These are phyloP conservation scores for Ophiostoma australiae DNA, from an alignment of 2,329 filamentous ascomycete genomes.

Conservation along the genomic window DNA sequence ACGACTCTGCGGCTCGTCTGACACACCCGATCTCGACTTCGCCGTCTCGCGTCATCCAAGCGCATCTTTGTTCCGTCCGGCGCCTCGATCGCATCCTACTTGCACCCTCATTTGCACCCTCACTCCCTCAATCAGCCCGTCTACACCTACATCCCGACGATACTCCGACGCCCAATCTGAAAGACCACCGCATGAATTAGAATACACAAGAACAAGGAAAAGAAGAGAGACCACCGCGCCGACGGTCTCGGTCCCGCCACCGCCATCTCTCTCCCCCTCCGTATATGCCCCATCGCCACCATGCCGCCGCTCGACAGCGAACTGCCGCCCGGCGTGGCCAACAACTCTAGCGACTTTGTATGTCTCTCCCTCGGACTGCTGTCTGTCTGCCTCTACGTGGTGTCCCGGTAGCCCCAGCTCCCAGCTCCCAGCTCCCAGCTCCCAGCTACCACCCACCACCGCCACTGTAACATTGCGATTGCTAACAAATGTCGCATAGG, in stretches of 20 bases:
- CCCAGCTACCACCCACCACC: not conserved
- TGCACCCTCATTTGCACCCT: no score
- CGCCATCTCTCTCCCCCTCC: not conserved
- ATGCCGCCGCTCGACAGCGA: slow-evolving; percentile 37
- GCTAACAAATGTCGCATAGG: slow-evolving; percentile 47
- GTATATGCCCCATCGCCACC: slow-evolving; percentile 12
- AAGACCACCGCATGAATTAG: no score
- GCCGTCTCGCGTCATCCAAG: not conserved
- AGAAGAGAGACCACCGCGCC: not conserved
- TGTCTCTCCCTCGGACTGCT: slow-evolving; percentile 41
- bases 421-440: not conserved
- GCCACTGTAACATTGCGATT: not conserved
- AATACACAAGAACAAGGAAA: no score
- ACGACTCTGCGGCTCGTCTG: not conserved
- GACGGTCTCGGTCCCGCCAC: not conserved
- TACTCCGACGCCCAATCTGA: not conserved
- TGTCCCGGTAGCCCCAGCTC: no score
- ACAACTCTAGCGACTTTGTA: slow-evolving; percentile 95
- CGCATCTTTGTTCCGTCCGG: not conserved
- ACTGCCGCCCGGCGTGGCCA: slow-evolving; percentile 45
- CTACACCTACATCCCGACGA: not conserved
- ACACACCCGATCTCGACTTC: not conserved
- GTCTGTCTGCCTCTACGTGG: not conserved
- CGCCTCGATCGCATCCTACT: no score
- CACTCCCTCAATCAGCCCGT: no score